Evolutionary conservation across 116 monocot species (phyloP).

Genomic region (Trichopus zeylanicus): DNA sequence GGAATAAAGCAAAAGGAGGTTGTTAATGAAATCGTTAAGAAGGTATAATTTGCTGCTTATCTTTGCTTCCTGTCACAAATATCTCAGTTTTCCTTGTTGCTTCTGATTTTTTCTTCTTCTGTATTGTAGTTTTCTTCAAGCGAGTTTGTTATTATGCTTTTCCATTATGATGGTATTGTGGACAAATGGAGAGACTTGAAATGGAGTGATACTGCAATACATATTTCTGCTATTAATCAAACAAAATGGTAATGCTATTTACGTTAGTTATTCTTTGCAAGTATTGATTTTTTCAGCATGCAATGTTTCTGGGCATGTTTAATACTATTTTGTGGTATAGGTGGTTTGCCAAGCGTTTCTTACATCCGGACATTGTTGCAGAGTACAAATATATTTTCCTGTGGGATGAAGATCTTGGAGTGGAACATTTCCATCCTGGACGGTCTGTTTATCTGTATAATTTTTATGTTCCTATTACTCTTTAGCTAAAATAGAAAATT

Average conservation of each 20-base stretch:
- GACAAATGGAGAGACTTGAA: constrained; percentile 65
- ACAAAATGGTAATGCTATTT: background rate
- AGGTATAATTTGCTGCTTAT: constrained; percentile 36
- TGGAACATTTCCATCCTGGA: constrained; percentile 45
- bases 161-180: constrained; percentile 86
- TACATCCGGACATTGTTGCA: constrained; percentile 53
- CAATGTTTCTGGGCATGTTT: background rate
- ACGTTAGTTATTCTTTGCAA: background rate
- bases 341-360: constrained; percentile 71
- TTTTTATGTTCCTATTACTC: background rate
- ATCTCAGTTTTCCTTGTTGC: background rate
- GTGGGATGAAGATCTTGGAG: constrained; percentile 67
- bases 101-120: background rate
- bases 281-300: background rate
- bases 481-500: too few relatives aligned
- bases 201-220: constrained; percentile 50
- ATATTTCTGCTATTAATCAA: background rate
- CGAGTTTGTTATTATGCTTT: constrained; percentile 73
- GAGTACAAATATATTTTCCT: constrained; percentile 58
- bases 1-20: constrained; percentile 84
- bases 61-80: background rate
- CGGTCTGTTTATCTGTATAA: constrained; percentile 18
- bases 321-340: constrained; percentile 5
- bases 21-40: constrained; percentile 55
- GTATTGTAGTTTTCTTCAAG: constrained; percentile 38